A percentile compares a stretch with the other conserved stretches of the same genome.
These are phyloP conservation scores for Komagataella pastoris DNA, from an alignment of 805 yeast genomes.

Conservation along the genomic window DNA sequence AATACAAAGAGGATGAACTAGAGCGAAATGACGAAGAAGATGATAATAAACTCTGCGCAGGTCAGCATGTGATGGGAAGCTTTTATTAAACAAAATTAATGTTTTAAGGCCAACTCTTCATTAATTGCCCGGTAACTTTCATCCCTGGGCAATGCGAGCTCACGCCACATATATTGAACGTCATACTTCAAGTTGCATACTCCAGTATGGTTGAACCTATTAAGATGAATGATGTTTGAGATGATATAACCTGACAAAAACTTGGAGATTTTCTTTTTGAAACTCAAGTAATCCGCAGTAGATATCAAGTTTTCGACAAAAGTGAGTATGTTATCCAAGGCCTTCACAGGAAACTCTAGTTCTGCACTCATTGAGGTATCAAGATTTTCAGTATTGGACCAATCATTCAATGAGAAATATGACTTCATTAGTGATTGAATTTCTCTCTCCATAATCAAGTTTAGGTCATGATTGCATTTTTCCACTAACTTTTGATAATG, in stretches of 20 bases:
- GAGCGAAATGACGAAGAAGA: neutral
- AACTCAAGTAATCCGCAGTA: conserved; percentile 13
- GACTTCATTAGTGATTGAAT: conserved; percentile 21
- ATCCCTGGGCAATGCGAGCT: conserved; percentile 11
- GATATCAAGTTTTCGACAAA: conserved; percentile 18
- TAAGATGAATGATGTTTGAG: conserved; percentile 22
- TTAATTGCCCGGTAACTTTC: conserved; percentile 4
- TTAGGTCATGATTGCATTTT: conserved; percentile 15
- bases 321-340: conserved; percentile 14
- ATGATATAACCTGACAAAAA: conserved; percentile 22
- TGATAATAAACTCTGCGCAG: neutral
- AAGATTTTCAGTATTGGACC: conserved; percentile 9
- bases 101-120: neutral
- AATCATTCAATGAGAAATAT: conserved; percentile 18
- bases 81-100: neutral
- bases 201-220: conserved; percentile 20
- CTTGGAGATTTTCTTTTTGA: conserved; percentile 13
- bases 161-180: conserved; percentile 16
- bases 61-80: conserved; percentile 1
- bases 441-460: conserved; percentile 19
- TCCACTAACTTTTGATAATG: conserved; percentile 21
- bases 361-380: conserved; percentile 7
- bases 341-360: conserved; percentile 12
- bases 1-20: neutral
- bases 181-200: conserved; percentile 21